Evolutionary conservation across 495 filamentous ascomycete species (phyloP).

Genomic region (Aspergillus taichungensis): DNA sequence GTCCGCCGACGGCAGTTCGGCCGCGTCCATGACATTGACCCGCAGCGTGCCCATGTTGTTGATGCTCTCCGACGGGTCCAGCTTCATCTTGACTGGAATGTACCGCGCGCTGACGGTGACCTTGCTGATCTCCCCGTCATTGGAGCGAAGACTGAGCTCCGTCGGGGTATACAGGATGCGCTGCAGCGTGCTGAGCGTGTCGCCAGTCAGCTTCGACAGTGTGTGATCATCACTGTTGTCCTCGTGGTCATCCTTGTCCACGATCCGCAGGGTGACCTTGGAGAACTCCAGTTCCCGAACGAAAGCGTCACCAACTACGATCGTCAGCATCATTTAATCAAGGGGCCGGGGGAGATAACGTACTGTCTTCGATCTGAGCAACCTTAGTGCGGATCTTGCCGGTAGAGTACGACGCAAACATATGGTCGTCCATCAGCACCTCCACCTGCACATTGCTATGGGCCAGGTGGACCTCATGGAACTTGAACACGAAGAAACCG

Average conservation of each 20-base stretch:
- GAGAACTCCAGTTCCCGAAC: slow-evolving; percentile 95
- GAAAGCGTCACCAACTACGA: slow-evolving; percentile 76
- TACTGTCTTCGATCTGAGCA: slow-evolving; percentile 71
- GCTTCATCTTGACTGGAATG: slow-evolving; percentile 83
- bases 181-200: slow-evolving; percentile 77
- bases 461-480: slow-evolving; percentile 77
- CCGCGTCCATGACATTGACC: slow-evolving; percentile 82
- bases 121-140: slow-evolving; percentile 66
- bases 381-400: slow-evolving; percentile 57
- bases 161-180: slow-evolving; percentile 88
- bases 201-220: slow-evolving; percentile 74
- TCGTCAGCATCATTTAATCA: slow-evolving; percentile 3
- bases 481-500: slow-evolving; percentile 87
- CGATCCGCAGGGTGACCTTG: slow-evolving; percentile 76
- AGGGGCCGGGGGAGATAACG: slow-evolving; percentile 10
- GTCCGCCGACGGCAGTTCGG: slow-evolving; percentile 82
- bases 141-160: slow-evolving; percentile 63
- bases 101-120: slow-evolving; percentile 89
- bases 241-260: slow-evolving; percentile 64
- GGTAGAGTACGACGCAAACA: slow-evolving; percentile 82
- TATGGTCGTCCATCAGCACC: slow-evolving; percentile 87
- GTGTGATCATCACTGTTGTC: slow-evolving; percentile 62
- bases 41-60: slow-evolving; percentile 95
- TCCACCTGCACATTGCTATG: slow-evolving; percentile 73
- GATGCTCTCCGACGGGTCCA: slow-evolving; percentile 92